Base-by-base conservation (phyloP, 2,329 filamentous ascomycete genomes). In the Coleophoma eucalyptorum region DNA sequence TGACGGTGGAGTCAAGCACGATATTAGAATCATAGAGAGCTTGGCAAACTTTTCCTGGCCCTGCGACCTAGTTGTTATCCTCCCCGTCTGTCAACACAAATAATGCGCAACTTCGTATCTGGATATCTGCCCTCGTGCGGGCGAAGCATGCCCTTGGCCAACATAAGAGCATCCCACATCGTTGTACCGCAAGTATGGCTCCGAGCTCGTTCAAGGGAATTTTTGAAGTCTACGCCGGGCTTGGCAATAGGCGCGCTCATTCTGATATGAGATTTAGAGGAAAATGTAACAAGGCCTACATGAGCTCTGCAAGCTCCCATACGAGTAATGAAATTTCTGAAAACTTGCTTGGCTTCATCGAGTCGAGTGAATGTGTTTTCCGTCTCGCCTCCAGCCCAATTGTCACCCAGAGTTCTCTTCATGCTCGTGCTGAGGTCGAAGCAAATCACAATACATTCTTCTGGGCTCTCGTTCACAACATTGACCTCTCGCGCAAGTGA, bases 21-120 rank as follows among this genome's bases (percentile, higher is more conserved):
- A 50, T 46, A 11, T 50, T 21, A 15, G 40, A 31, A 19, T 44
- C 42, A 20, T 45, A 50, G 18, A 50, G 42, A 15, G 32, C 11
- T 26, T 44, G 21, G 18, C 41, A 50, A 34, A 50, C 31, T 18
- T 45, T 41, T 13, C 8, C 21, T 13, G 48, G 48, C 8, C 19
- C 19, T 15, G 32, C 15, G 10, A 33, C 7, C 13, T 42, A 50
- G 21, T 46, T 26, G 26, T 50, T 50, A 21, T 50, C 48, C 13
- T 50, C 31, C 12, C 48, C 48, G 18, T 50, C 48, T 34, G 48
- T 50, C 42, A 50, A 46, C 6, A 21, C 41, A n/a, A n/a, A 50
- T 50, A 3, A 50, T 50, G n/a, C 48, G 48, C 19, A 44, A 35
- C 21, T 47, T 47, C 32, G 48, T 35, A 34, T 46, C 31, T 13